Evolutionary conservation across 352 stramenopile species (phyloP), one percentile per base, ranked within the genome.

Genomic region (Blastocystis sp.): DNA sequence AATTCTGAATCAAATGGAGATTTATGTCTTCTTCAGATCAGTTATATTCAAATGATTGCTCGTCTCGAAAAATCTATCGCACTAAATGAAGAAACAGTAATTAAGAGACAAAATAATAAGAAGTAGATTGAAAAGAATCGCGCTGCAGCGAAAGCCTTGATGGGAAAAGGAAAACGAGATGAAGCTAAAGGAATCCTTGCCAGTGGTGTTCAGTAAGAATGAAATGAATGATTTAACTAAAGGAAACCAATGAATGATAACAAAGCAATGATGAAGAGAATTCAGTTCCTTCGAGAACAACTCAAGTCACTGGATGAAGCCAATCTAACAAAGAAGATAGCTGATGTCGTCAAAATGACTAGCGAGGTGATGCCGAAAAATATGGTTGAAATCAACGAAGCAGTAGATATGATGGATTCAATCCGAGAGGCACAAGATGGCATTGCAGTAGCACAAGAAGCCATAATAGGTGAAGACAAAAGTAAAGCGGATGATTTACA

Each of bases 391-490:
- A 22, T 76, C 19, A 44, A 51, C 19, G 33, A 76, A 44, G 33
- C 53, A 44, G 64, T 56, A 44, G 42, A 76, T 51, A n/a, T 76
- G 64, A 27, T 76, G 64, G 64, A 76, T 48, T 37, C 44, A n/a
- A 48, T 76, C 30, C 15, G 19, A 44, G 22, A 37, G 11, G 7
- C 15, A 19, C 64, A 44, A n/a, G 42, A 76, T 37, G 64, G n/a
- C 24, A 76, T 76, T 22, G 33, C 44, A n/a, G n/a, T 56, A 27
- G 27, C 42, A 3, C 22, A 13, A 48, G 33, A 76, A 17, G 15
- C 15, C 1, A 48, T 76, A n/a, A 44, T 76, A 3, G 64, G 33
- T 17, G 56, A 33, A 62, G 56, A 62, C 19, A 53, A 24, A n/a
- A 22, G 5, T 24, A 19, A 48, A 13, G 0, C 17, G 2, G 64